Percentiles rank a stretch among this genome's conserved stretches.
Conservation (phyloP, 768 basidiomycete genomes). For the Mycena metata region DNA sequence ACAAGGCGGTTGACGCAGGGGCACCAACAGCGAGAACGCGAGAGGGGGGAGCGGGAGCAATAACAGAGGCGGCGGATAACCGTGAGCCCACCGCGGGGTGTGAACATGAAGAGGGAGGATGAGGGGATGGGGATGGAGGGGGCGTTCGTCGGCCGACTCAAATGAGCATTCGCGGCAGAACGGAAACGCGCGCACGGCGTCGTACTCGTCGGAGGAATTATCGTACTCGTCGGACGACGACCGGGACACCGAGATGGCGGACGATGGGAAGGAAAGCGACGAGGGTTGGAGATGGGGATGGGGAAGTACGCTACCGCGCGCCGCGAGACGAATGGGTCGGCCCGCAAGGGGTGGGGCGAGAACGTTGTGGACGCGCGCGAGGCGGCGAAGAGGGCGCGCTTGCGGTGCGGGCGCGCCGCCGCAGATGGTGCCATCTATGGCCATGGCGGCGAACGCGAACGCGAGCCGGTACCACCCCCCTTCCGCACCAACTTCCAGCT, state of each 20-base stretch:
- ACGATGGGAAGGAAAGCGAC: not conserved
- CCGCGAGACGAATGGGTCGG: too few relatives aligned
- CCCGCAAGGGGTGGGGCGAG: not conserved
- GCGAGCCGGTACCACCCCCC: not conserved
- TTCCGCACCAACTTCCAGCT: not conserved
- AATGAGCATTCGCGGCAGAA: constrained; percentile 32
- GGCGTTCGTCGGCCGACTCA: constrained; percentile 6
- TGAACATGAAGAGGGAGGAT: too few relatives aligned
- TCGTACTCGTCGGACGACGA: constrained; percentile 43
- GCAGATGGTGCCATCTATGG: too few relatives aligned
- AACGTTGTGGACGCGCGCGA: constrained; percentile 11
- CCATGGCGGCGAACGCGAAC: too few relatives aligned
- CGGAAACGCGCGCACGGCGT: not conserved
- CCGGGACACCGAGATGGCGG: constrained; percentile 36
- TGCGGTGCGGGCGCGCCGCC: constrained; percentile 11
- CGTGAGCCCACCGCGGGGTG: too few relatives aligned
- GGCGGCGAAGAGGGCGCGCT: constrained; percentile 29
- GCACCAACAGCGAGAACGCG: constrained; percentile 1
- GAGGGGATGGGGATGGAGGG: too few relatives aligned
- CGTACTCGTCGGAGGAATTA: not conserved
- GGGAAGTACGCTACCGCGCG: too few relatives aligned
- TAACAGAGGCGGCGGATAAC: too few relatives aligned
- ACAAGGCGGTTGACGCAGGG: too few relatives aligned
- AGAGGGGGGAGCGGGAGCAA: constrained; percentile 13
- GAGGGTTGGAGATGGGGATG: constrained; percentile 4